These are phyloP conservation scores for Raffaelea albimanens DNA, from an alignment of 2,329 filamentous ascomycete species.

Conservation along the genomic window DNA sequence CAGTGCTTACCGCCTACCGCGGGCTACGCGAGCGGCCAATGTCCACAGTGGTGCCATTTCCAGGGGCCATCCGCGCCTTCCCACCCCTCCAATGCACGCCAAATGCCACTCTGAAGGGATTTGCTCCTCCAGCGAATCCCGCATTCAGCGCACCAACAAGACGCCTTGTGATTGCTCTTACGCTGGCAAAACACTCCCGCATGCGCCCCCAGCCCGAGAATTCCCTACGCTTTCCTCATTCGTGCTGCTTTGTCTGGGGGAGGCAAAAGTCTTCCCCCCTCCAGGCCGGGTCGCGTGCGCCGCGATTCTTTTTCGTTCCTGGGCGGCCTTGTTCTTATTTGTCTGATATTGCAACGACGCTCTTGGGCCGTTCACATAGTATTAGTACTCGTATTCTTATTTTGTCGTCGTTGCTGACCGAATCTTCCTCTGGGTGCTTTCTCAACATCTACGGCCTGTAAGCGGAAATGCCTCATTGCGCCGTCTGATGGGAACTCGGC, in stretches of 20 bases:
- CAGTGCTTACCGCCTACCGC: no score
- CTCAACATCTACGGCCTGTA: no score
- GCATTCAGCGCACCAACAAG: not conserved
- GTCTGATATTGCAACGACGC: no score
- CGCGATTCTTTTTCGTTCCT: not conserved
- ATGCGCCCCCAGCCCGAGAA: not conserved
- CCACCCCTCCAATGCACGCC: not conserved
- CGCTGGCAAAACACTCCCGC: not conserved
- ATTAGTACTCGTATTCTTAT: no score
- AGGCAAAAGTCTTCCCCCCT: no score
- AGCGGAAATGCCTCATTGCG: no score
- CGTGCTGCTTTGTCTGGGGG: not conserved
- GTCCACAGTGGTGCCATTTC: constrained; percentile 4
- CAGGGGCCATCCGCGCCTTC: not conserved
- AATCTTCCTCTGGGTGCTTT: no score
- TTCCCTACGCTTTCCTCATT: not conserved
- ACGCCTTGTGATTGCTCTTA: not conserved
- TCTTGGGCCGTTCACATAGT: no score
- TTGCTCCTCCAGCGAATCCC: not conserved
- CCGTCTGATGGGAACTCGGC: no score
- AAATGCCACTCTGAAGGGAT: not conserved
- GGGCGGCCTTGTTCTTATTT: no score
- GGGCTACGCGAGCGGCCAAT: no score
- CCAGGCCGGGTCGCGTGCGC: not conserved
- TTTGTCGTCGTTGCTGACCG: no score